Evolutionary conservation across 768 basidiomycete species (phyloP).

Genomic region (Boletus eberwhitei): DNA sequence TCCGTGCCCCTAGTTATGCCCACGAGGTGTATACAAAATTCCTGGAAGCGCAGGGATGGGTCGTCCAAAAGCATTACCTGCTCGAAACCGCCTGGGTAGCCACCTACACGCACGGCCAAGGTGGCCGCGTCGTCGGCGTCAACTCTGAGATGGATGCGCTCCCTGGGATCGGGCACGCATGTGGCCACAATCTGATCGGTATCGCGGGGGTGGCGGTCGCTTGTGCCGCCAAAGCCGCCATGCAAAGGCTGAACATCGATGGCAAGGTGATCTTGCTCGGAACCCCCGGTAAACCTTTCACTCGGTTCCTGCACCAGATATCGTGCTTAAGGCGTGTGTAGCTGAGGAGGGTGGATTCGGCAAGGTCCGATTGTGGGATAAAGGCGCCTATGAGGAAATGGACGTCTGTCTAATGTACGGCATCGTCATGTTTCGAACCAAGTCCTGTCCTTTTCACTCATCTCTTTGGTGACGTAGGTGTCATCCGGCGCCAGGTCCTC

Average conservation of each 20-base stretch:
- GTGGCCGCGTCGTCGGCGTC: conserved; percentile 69
- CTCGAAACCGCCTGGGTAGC: conserved; percentile 82
- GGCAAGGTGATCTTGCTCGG: conserved; percentile 73
- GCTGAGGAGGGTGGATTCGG: conserved; percentile 80
- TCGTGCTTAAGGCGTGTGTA: conserved; percentile 23
- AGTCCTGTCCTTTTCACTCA: neutral
- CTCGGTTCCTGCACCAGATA: neutral
- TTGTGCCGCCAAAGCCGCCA: conserved; percentile 59
- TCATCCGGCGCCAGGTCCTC: conserved; percentile 77
- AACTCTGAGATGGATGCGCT: conserved; percentile 78
- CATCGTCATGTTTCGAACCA: neutral
- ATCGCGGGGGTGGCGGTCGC: conserved; percentile 73
- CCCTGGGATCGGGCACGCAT: conserved; percentile 61
- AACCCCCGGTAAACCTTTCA: conserved; percentile 57
- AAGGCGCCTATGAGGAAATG: conserved; percentile 74
- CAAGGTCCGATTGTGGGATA: conserved; percentile 65
- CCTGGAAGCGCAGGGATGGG: conserved; percentile 62
- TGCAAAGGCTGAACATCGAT: conserved; percentile 58
- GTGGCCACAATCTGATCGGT: conserved; percentile 82
- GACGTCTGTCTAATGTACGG: conserved; percentile 71
- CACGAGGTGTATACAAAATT: conserved; percentile 70
- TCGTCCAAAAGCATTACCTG: conserved; percentile 57
- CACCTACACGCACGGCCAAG: conserved; percentile 57
- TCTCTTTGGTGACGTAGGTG: conserved; percentile 46
- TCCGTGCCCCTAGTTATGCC: conserved; percentile 46